phyloP scores from a whole-genome alignment of 1,284 basidiomycete genomes.

The Pseudozyma sp. region DNA sequence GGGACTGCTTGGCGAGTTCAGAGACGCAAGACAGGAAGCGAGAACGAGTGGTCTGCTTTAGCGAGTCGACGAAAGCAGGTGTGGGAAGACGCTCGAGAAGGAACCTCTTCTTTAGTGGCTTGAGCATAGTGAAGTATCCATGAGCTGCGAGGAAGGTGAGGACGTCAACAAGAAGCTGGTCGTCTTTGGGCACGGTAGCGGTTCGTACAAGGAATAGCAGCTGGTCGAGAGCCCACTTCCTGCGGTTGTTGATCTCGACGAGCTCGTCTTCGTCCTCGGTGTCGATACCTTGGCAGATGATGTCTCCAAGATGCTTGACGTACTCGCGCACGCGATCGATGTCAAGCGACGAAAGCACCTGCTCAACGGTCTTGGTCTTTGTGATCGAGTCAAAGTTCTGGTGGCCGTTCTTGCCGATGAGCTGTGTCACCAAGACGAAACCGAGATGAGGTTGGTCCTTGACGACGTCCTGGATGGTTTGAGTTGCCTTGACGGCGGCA shows the following conservation, averaged over 20 bases:
- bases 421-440: slow-evolving; percentile 84
- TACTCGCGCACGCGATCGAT: slow-evolving; percentile 82
- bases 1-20: slow-evolving; percentile 77
- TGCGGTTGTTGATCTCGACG: slow-evolving; percentile 42
- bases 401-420: slow-evolving; percentile 86
- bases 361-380: slow-evolving; percentile 91
- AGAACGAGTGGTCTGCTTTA: slow-evolving; percentile 77
- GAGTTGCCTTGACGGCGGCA: slow-evolving; percentile 74
- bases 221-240: slow-evolving; percentile 87
- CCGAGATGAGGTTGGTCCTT: slow-evolving; percentile 82
- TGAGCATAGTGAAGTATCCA: slow-evolving; percentile 81
- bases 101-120: slow-evolving; percentile 79
- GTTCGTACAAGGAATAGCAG: slow-evolving; percentile 82
- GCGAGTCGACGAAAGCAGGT: slow-evolving; percentile 79
- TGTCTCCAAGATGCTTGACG: slow-evolving; percentile 75
- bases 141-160: slow-evolving; percentile 86
- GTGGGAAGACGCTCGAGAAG: slow-evolving; percentile 71
- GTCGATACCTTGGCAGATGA: slow-evolving; percentile 29
- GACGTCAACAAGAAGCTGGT: slow-evolving; percentile 80
- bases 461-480: slow-evolving; percentile 80
- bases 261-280: slow-evolving; percentile 43
- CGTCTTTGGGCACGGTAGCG: slow-evolving; percentile 81
- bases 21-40: slow-evolving; percentile 81
- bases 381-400: slow-evolving; percentile 92
- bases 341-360: slow-evolving; percentile 82